A percentile compares a stretch with the other conserved stretches of the same genome.
Conservation (phyloP, 176 grass and related monocot species). For the Triticum monococcum region DNA sequence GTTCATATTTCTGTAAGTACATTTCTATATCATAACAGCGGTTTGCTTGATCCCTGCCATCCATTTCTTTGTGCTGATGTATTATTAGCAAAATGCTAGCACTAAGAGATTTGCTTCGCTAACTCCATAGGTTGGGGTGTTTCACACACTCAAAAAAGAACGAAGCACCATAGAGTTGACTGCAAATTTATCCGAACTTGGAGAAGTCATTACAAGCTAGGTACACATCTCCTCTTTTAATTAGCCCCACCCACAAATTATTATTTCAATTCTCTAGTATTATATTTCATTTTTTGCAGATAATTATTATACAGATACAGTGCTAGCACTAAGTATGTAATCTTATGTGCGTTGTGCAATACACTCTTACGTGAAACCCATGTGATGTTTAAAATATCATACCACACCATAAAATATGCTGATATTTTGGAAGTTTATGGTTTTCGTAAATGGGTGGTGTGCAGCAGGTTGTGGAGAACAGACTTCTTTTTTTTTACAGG, state of each 20-base stretch:
- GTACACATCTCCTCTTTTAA: not conserved
- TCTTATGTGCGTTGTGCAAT: no score
- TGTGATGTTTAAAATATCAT: no score
- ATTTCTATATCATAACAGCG: not conserved
- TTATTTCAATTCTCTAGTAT: not conserved
- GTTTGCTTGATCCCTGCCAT: not conserved
- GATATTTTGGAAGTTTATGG: no score
- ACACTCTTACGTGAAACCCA: no score
- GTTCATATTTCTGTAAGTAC: not conserved
- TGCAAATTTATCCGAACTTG: not conserved
- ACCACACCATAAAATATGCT: no score
- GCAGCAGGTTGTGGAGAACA: no score
- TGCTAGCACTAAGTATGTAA: no score
- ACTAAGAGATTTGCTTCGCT: not conserved
- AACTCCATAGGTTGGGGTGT: slow-evolving; percentile 1
- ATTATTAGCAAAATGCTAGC: not conserved
- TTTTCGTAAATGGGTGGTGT: no score
- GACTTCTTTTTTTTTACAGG: no score
- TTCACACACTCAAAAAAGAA: not conserved
- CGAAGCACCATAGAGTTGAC: not conserved
- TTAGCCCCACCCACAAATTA: not conserved
- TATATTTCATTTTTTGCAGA: not conserved
- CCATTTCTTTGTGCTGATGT: not conserved
- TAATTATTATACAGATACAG: no score
- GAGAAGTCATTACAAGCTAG: not conserved